Percentiles rank a stretch among this genome's conserved stretches.
Conservation (phyloP, 2,329 filamentous ascomycete genomes). For the Orbilia brochopaga region DNA sequence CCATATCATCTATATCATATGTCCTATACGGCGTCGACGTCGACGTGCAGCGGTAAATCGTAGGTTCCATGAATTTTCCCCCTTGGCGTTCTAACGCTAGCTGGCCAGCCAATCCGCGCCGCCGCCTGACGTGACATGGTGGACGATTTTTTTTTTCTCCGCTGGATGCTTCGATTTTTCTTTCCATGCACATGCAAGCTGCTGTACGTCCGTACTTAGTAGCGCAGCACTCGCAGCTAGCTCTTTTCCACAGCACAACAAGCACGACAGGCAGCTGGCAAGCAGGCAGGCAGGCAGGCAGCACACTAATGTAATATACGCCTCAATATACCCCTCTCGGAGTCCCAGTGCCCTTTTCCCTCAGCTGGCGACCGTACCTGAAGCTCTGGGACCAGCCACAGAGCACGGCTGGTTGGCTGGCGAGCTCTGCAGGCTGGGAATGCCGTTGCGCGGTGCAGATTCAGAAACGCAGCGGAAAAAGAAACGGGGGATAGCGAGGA, state of each 20-base stretch:
- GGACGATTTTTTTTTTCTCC: not conserved
- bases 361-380: conserved; percentile 11
- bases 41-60: not conserved
- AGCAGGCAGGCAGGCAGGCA: not conserved
- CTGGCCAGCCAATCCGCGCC: no score
- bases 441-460: not conserved
- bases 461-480: conserved; percentile 23
- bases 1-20: not conserved
- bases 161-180: not conserved
- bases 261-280: no score
- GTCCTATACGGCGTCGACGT: not conserved
- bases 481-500: conserved; percentile 25
- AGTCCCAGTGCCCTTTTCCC: conserved; percentile 4
- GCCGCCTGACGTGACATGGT: no score
- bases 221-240: no score
- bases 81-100: not conserved
- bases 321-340: not conserved
- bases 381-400: conserved; percentile 12
- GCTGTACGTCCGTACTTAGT: no score
- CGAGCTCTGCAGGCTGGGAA: conserved; percentile 2
- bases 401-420: not conserved
- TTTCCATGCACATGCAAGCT: no score
- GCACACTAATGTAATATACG: not conserved
- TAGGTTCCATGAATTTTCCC: conserved; percentile 2
- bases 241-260: no score